phyloP scores from a whole-genome alignment of 306 rosid genomes.

The Urtica urens region DNA sequence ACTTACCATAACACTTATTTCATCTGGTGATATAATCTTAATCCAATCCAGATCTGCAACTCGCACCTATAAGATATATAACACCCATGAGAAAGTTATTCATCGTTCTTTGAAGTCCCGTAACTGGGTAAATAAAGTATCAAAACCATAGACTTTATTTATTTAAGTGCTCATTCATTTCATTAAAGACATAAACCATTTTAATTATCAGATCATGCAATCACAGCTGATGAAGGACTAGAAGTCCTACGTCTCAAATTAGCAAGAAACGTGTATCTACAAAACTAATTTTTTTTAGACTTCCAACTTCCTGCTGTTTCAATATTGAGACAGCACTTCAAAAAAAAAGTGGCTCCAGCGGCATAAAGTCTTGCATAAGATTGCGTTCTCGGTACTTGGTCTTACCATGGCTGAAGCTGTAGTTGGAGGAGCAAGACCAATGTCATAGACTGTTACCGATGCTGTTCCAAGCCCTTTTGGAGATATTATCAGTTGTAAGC shows the following conservation, averaged over 20 bases:
- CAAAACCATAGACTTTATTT: no score
- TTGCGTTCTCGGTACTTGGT: slow-evolving; percentile 8
- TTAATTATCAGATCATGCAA: no score
- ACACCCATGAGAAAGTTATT: slow-evolving; percentile 10
- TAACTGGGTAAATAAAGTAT: no score
- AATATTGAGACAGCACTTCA: not conserved
- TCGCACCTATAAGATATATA: slow-evolving; percentile 49
- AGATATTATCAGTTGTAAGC: slow-evolving; percentile 52
- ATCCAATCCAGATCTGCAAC: slow-evolving; percentile 93
- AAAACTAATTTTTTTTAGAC: not conserved
- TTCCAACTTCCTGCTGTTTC: not conserved
- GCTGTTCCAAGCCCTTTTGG: slow-evolving; percentile 78
- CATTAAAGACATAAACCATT: no score
- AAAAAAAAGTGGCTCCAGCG: not conserved
- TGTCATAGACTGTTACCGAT: slow-evolving; percentile 57
- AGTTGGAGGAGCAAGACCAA: slow-evolving; percentile 70
- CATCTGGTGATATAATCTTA: slow-evolving; percentile 53
- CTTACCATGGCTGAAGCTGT: slow-evolving; percentile 63
- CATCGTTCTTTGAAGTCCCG: not conserved
- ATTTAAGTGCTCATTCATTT: no score
- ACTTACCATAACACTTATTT: slow-evolving; percentile 78
- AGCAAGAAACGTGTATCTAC: no score
- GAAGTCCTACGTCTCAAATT: no score
- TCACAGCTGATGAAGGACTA: no score
- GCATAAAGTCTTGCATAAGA: not conserved